A percentile compares a stretch with the other conserved stretches of the same genome.
phyloP scores from a whole-genome alignment of 352 stramenopile species.

The Phytopythium mirpurense region DNA sequence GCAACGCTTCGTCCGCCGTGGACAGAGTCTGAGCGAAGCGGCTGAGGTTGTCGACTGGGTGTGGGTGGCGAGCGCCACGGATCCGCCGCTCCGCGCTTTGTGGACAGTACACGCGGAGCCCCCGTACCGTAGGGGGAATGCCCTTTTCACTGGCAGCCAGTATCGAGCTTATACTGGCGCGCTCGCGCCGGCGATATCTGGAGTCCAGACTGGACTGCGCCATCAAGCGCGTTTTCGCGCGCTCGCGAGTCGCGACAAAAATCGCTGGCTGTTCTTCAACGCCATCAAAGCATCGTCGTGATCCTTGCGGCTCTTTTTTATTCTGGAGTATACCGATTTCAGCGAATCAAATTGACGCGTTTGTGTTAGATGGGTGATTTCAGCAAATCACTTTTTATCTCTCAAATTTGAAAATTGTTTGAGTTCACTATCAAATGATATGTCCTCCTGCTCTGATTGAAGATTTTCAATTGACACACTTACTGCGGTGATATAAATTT shows the following conservation, averaged over 20 bases:
- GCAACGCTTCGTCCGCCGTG: neutral
- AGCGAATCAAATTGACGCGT: neutral
- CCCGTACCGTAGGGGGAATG: no score
- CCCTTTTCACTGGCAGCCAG: neutral
- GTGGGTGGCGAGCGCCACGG: no score
- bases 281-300: neutral
- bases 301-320: neutral
- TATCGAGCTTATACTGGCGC: neutral
- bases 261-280: slow-evolving; percentile 3
- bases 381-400: no score
- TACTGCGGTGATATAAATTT: no score
- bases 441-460: no score
- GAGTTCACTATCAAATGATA: no score
- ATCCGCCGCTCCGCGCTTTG: neutral
- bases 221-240: neutral
- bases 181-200: slow-evolving; percentile 1
- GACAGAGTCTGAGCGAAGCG: no score
- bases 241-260: neutral
- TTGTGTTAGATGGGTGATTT: neutral
- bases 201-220: neutral
- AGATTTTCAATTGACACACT: no score
- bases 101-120: neutral
- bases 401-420: no score
- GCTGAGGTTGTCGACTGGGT: neutral
- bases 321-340: neutral